Evolutionary conservation across 768 basidiomycete species (phyloP).

Genomic region (Chalciporus piperatus): DNA sequence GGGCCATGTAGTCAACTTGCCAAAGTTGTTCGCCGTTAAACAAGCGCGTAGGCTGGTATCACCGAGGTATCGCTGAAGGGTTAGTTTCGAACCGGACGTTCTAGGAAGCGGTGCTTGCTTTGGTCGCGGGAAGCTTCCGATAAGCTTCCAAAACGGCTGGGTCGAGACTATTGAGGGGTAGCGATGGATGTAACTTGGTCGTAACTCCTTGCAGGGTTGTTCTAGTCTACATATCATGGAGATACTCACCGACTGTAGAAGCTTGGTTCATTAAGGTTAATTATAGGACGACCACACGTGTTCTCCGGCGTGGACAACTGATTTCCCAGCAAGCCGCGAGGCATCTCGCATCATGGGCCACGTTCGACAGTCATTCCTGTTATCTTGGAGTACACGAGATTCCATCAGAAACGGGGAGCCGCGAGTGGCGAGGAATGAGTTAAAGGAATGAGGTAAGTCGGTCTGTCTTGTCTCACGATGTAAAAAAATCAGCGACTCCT

Average conservation of each 20-base stretch:
- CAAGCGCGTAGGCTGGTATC: neutral
- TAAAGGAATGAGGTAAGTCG: no score
- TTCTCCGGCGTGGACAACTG: neutral
- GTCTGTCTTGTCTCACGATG: no score
- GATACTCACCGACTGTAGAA: neutral
- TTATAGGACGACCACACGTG: neutral
- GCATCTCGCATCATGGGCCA: neutral
- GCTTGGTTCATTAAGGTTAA: neutral
- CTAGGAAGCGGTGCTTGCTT: no score
- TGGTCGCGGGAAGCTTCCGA: no score
- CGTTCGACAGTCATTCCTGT: neutral
- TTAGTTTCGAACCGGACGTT: no score
- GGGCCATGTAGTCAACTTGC: neutral
- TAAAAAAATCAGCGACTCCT: no score
- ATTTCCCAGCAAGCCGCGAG: neutral
- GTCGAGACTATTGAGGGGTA: no score
- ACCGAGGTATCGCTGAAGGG: no score
- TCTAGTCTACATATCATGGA: no score
- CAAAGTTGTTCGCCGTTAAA: constrained; percentile 7
- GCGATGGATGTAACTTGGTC: neutral
- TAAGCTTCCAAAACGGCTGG: no score
- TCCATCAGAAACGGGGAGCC: constrained; percentile 4
- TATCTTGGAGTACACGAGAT: neutral
- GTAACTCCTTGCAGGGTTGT: no score
- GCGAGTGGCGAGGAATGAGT: neutral